phyloP scores from a whole-genome alignment of 1,284 basidiomycete genomes.

The Inonotus obliquus region DNA sequence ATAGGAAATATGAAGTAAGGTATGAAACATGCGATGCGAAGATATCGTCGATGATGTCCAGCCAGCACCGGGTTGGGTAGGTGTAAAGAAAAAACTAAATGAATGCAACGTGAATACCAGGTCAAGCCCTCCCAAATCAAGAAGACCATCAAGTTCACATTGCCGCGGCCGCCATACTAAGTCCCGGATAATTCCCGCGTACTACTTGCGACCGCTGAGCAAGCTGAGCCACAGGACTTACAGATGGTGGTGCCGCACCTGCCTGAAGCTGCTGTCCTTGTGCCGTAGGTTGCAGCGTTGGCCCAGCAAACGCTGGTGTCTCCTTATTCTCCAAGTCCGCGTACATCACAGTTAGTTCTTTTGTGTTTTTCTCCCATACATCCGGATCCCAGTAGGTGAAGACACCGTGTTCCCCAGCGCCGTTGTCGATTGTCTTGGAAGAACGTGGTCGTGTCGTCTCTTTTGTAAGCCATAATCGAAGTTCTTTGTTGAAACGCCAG shows the following conservation, averaged over 20 bases:
- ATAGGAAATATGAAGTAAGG: conserved; percentile 1
- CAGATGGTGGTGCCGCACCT: conserved; percentile 21
- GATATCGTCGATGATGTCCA: not conserved
- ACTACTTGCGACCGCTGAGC: conserved; percentile 8
- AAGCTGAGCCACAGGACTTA: conserved; percentile 15
- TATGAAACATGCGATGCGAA: not conserved
- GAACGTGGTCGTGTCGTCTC: conserved; percentile 73
- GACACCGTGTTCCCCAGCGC: conserved; percentile 70
- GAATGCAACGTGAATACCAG: too few species aligned
- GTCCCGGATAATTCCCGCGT: conserved; percentile 8
- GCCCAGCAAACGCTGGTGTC: conserved; percentile 54
- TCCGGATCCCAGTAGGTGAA: conserved; percentile 94
- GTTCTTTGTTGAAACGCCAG: conserved; percentile 97
- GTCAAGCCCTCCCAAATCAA: too few species aligned
- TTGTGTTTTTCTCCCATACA: conserved; percentile 81
- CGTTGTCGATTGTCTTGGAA: conserved; percentile 84
- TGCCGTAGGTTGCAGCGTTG: conserved; percentile 43
- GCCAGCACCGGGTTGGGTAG: not conserved
- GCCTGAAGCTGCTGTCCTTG: conserved; percentile 24
- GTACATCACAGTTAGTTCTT: conserved; percentile 85
- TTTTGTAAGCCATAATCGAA: conserved; percentile 94
- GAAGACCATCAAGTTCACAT: conserved; percentile 7
- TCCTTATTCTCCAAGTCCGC: conserved; percentile 84
- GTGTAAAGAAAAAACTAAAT: too few species aligned
- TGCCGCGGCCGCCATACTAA: conserved; percentile 14